Evolutionary conservation across 129 eudicot species (phyloP).

Genomic region (Daucus carota): DH1_v3.0 NC_030381.2:49242001-49242500

Average conservation of each 20-base stretch:
- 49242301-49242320: conserved; percentile 4
- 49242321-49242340: conserved; percentile 9
- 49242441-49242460: conserved; percentile 53
- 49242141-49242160: conserved; percentile 96
- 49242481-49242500: conserved; percentile 36
- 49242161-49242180: conserved; percentile 72
- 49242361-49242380: conserved; percentile 60
- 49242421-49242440: conserved; percentile 25
- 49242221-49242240: conserved; percentile 96
- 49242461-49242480: conserved; percentile 59
- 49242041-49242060: conserved; percentile 23
- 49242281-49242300: conserved; percentile 8
- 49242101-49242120: conserved; percentile 85
- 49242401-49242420: conserved; percentile 19
- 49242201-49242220: conserved; percentile 98
- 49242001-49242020: too few species aligned
- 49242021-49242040: not conserved
- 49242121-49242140: conserved; percentile 84
- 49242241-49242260: conserved; percentile 85
- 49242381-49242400: conserved; percentile 58
- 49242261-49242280: conserved; percentile 58
- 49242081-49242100: conserved; percentile 99
- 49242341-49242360: conserved; percentile 13
- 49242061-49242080: conserved; percentile 72
- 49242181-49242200: conserved; percentile 71